A percentile compares a stretch with the other conserved stretches of the same genome.
These are phyloP conservation scores for Cocos nucifera DNA, from an alignment of 176 grass and related monocot genomes.

Conservation along the genomic window DNA sequence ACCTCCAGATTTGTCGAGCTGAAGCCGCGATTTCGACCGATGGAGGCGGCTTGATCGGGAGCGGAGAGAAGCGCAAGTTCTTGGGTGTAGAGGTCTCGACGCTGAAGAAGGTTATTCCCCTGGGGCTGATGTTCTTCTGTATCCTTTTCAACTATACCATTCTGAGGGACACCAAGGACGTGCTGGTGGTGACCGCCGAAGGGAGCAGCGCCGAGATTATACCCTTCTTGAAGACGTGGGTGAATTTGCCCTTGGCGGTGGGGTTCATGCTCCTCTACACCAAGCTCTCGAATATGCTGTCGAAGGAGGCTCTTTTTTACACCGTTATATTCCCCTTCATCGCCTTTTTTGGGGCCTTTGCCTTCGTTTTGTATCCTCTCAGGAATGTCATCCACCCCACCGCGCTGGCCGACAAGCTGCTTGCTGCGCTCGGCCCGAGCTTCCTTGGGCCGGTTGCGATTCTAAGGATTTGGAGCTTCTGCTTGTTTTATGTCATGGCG, in stretches of 20 bases:
- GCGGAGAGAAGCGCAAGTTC: conserved; percentile 18
- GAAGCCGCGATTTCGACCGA: conserved; percentile 10
- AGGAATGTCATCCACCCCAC: conserved; percentile 59
- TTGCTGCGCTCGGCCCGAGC: conserved; percentile 61
- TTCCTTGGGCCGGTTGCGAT: conserved; percentile 67
- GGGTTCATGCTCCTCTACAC: conserved; percentile 91
- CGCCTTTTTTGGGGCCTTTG: conserved; percentile 73
- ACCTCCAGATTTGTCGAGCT: neutral
- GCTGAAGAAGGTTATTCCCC: conserved; percentile 62
- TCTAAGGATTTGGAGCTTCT: conserved; percentile 84
- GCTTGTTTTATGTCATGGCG: conserved; percentile 92
- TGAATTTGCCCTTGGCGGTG: conserved; percentile 75
- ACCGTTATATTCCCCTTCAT: conserved; percentile 81
- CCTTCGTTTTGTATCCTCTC: conserved; percentile 70
- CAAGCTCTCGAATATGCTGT: conserved; percentile 69
- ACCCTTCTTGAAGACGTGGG: conserved; percentile 86
- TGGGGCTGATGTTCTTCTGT: conserved; percentile 89
- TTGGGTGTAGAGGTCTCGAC: conserved; percentile 52
- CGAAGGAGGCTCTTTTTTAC: conserved; percentile 76
- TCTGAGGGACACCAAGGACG: conserved; percentile 80
- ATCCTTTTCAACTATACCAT: conserved; percentile 93
- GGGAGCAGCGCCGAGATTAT: conserved; percentile 88
- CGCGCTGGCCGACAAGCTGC: conserved; percentile 57
- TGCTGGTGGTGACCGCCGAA: conserved; percentile 77
- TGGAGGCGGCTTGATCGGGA: conserved; percentile 5